Evolutionary conservation across 2,329 filamentous ascomycete genomes (phyloP).

Genomic region (Talaromyces verruculosus): DNA sequence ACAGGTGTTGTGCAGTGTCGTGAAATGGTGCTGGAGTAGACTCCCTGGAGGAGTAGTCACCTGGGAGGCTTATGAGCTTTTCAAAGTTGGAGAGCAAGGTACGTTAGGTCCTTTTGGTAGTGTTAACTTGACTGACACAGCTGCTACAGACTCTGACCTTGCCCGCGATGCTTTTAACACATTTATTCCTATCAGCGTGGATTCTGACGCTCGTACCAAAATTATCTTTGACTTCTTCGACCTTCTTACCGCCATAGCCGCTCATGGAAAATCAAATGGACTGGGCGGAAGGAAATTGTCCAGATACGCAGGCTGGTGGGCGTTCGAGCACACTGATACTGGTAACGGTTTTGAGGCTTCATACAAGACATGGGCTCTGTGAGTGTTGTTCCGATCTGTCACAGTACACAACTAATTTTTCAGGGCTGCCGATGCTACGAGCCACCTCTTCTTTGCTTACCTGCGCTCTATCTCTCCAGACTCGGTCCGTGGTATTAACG

Average conservation of each 20-base stretch:
- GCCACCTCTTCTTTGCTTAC: conserved; percentile 97
- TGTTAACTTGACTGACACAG: conserved; percentile 24
- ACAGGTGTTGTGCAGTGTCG: conserved; percentile 85
- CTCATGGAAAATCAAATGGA: conserved; percentile 89
- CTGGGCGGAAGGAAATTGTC: conserved; percentile 92
- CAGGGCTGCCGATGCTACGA: conserved; percentile 91
- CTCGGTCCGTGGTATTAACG: conserved; percentile 64
- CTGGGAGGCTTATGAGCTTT: conserved; percentile 96
- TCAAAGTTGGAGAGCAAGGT: conserved; percentile 93
- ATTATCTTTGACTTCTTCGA: conserved; percentile 98
- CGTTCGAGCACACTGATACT: conserved; percentile 85
- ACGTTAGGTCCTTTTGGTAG: not conserved
- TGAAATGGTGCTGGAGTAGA: conserved; percentile 99
- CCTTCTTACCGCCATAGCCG: conserved; percentile 82
- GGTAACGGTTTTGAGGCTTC: conserved; percentile 92
- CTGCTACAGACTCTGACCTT: conserved; percentile 74
- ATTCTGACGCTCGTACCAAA: conserved; percentile 76
- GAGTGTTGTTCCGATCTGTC: conserved; percentile 34
- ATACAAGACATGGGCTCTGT: conserved; percentile 85
- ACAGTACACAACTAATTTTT: conserved; percentile 24
- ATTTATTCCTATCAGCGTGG: conserved; percentile 91
- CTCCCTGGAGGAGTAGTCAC: conserved; percentile 87
- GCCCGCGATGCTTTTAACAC: conserved; percentile 92
- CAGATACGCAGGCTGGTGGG: conserved; percentile 96
- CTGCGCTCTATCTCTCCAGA: conserved; percentile 87